Conservation (phyloP, 495 filamentous ascomycete genomes). For the Xylaria intraflava region DNA sequence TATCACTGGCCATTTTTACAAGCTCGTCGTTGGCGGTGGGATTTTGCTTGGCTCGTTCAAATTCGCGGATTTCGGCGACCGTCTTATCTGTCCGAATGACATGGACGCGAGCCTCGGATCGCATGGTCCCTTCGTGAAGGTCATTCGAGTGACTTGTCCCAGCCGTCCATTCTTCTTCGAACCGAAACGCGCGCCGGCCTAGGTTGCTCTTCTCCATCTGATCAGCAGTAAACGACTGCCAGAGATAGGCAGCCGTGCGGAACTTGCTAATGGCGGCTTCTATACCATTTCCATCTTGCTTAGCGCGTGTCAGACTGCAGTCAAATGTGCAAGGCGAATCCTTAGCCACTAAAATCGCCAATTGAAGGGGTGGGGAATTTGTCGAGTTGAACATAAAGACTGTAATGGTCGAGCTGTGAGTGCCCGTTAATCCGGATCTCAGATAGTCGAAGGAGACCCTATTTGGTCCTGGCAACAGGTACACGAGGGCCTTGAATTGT, state of each 20-base stretch:
- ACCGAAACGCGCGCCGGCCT: slow-evolving; percentile 75
- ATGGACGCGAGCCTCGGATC: slow-evolving; percentile 85
- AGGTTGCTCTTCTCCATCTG: slow-evolving; percentile 87
- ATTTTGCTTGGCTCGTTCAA: slow-evolving; percentile 77
- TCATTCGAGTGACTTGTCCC: slow-evolving; percentile 71
- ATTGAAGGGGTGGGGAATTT: slow-evolving; percentile 69
- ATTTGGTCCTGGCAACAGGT: slow-evolving; percentile 84
- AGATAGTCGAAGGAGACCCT: slow-evolving; percentile 77
- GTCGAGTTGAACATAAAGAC: slow-evolving; percentile 78
- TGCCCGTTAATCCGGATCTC: slow-evolving; percentile 63
- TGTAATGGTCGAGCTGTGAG: slow-evolving; percentile 59
- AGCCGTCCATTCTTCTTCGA: slow-evolving; percentile 88
- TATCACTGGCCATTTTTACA: slow-evolving; percentile 67
- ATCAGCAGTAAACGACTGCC: slow-evolving; percentile 92
- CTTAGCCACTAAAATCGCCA: slow-evolving; percentile 76
- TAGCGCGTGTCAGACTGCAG: slow-evolving; percentile 63
- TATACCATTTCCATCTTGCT: slow-evolving; percentile 73
- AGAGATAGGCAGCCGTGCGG: slow-evolving; percentile 85
- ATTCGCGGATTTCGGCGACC: slow-evolving; percentile 70
- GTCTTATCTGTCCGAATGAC: slow-evolving; percentile 77
- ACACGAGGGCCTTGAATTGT: slow-evolving; percentile 81
- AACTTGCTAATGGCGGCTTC: slow-evolving; percentile 79
- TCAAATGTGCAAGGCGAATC: slow-evolving; percentile 86
- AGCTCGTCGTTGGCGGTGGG: slow-evolving; percentile 59
- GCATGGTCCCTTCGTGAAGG: slow-evolving; percentile 58